Evolutionary conservation across 768 basidiomycete genomes (phyloP).

Genomic region (Phylloporus scabripes): DNA sequence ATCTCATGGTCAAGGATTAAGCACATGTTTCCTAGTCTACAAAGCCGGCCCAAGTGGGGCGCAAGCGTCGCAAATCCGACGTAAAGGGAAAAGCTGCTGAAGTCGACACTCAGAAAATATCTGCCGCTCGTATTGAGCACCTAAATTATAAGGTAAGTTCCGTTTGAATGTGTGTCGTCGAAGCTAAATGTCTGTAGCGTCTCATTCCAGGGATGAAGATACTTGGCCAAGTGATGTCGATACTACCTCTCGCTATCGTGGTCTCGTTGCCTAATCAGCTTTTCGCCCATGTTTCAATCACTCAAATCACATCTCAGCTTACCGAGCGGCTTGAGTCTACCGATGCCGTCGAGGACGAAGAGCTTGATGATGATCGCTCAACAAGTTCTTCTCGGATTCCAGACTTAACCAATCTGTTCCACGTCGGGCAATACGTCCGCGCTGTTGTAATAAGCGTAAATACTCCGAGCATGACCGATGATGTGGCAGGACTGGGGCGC

Average conservation of each 20-base stretch:
- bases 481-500: slow-evolving; percentile 48
- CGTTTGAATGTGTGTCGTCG: not conserved
- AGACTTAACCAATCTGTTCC: slow-evolving; percentile 71
- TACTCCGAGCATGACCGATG: slow-evolving; percentile 61
- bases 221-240: slow-evolving; percentile 77
- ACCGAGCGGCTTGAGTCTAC: slow-evolving; percentile 65
- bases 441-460: slow-evolving; percentile 68
- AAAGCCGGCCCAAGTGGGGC: slow-evolving; percentile 33
- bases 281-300: slow-evolving; percentile 90
- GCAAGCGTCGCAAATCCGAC: slow-evolving; percentile 48
- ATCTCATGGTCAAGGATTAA: not conserved
- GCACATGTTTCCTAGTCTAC: slow-evolving; percentile 36
- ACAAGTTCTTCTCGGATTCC: slow-evolving; percentile 41
- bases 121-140: slow-evolving; percentile 75
- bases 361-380: slow-evolving; percentile 42
- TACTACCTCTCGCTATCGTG: slow-evolving; percentile 85
- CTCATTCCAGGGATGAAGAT: slow-evolving; percentile 80
- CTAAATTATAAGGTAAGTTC: slow-evolving; percentile 81
- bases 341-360: slow-evolving; percentile 44
- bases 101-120: slow-evolving; percentile 31
- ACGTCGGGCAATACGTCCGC: slow-evolving; percentile 80
- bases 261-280: slow-evolving; percentile 96
- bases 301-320: slow-evolving; percentile 77
- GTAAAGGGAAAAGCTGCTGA: slow-evolving; percentile 27
- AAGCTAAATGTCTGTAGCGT: slow-evolving; percentile 44